These are phyloP conservation scores for Inonotus obliquus DNA, from an alignment of 1,284 basidiomycete genomes.

Conservation along the genomic window DNA sequence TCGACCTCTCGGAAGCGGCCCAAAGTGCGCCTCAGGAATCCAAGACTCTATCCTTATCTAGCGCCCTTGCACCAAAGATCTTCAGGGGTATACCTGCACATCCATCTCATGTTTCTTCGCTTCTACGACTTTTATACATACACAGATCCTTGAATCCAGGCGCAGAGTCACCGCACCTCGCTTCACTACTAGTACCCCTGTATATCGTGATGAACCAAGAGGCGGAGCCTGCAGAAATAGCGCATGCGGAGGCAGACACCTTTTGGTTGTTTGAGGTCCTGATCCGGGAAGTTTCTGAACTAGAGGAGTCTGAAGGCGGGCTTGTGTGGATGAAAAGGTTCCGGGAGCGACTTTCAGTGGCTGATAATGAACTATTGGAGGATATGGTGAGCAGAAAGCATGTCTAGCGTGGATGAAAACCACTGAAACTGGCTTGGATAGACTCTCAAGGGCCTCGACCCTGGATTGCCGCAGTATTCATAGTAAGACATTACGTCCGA, in stretches of 20 bases:
- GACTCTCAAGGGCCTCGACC: constrained; percentile 63
- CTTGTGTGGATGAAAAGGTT: constrained; percentile 59
- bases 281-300: constrained; percentile 64
- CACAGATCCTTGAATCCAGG: constrained; percentile 70
- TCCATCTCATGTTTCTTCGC: constrained; percentile 55
- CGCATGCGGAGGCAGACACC: constrained; percentile 71
- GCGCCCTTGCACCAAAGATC: constrained; percentile 46
- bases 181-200: constrained; percentile 64
- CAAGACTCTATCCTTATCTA: constrained; percentile 35
- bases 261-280: constrained; percentile 79
- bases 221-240: constrained; percentile 51
- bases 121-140: constrained; percentile 68
- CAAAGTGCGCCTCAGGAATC: constrained; percentile 29
- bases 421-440: constrained; percentile 23
- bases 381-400: constrained; percentile 47
- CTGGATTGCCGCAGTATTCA: constrained; percentile 71
- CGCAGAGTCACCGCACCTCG: constrained; percentile 60
- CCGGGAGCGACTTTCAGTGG: constrained; percentile 57
- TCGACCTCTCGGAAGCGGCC: constrained; percentile 28
- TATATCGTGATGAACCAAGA: constrained; percentile 61
- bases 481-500: constrained; percentile 48
- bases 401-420: not conserved
- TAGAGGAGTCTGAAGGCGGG: constrained; percentile 61
- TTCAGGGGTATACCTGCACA: constrained; percentile 45
- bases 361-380: constrained; percentile 56